Base-by-base conservation (phyloP, 768 basidiomycete genomes). In the Russula compacta region DNA sequence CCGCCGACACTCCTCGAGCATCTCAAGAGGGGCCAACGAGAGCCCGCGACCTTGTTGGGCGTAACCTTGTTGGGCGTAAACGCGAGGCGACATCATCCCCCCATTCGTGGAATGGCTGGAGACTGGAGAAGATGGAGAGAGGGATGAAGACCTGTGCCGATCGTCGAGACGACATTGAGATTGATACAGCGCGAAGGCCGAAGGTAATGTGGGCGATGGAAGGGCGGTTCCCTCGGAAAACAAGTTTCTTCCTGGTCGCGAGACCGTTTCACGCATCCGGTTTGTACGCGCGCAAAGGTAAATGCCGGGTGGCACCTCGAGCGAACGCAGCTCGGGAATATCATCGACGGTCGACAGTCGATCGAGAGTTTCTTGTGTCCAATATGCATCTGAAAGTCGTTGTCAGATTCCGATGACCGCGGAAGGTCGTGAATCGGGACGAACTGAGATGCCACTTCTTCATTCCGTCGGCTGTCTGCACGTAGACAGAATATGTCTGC, bases 321-420 rank as follows among this genome's bases (percentile, higher is more conserved):
- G 69, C 39, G 69, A 67, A 10, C 78, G 76, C 49, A 91, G 77
- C 46, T 77, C 71, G 12, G 82, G 80, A 46, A 81, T 71, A 53
- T 87, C 81, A 54, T 86, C 79, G 47, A 91, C 78, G 3, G 81
- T 84, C 49, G 68, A 72, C 21, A 91, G 76, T 53, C 75, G 73
- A 54, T 84, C 77, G 36, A 82, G 70, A 0, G 83, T 81, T 35
- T 85, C 83, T 44, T 83, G 78, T 0, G 84, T 87, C 68, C 84
- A 89, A 73, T 91, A 91, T 9, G 89, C 89, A 67, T 89, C 88
- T 91, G 66, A 10, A 53, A 51, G 40, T 38, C 29, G 50, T 39
- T 15, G 50, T 51, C 56, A 48, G 48, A 14, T 44, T 61, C 47
- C 49, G 42, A 33, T 19, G 19, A 32, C 24, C 17, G 38, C 36